A percentile compares a stretch with the other conserved stretches of the same genome.
Evolutionary conservation across 139 green algal genomes (phyloP).

Genomic region (Tetradesmus obliquus): DNA sequence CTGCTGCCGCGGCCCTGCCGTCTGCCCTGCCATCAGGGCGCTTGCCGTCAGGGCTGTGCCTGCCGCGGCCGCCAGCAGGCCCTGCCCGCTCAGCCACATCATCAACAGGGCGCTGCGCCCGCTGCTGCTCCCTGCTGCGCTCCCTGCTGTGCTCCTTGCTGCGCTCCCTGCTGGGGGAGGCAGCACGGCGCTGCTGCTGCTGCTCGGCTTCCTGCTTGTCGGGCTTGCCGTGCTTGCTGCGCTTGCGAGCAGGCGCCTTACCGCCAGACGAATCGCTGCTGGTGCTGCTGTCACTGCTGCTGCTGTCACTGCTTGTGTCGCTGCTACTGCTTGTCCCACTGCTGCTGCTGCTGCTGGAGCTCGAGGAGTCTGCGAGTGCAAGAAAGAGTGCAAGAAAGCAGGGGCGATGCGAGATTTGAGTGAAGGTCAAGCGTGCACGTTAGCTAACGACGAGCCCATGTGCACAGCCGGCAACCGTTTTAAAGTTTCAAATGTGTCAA

Average conservation of each 20-base stretch:
- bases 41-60: background rate
- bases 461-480: too few relatives aligned
- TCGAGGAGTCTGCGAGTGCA: constrained; percentile 34
- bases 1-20: constrained; percentile 16
- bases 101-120: background rate
- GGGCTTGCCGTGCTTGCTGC: background rate
- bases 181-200: background rate
- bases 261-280: constrained; percentile 7
- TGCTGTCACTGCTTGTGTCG: constrained; percentile 34
- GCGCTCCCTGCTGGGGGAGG: background rate
- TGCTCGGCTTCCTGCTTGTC: background rate
- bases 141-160: background rate
- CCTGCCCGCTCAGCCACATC: background rate
- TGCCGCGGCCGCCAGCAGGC: background rate
- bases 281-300: constrained; percentile 37
- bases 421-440: too few relatives aligned
- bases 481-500: too few relatives aligned
- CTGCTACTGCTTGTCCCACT: constrained; percentile 29
- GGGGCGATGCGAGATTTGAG: background rate
- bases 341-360: constrained; percentile 38
- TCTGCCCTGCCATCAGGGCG: constrained; percentile 25
- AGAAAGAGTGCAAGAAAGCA: background rate
- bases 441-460: too few relatives aligned
- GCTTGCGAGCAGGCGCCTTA: background rate
- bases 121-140: background rate